A percentile compares a stretch with the other conserved stretches of the same genome.
Evolutionary conservation across 352 stramenopile genomes (phyloP).

Genomic region (Peronospora farinosa): DNA sequence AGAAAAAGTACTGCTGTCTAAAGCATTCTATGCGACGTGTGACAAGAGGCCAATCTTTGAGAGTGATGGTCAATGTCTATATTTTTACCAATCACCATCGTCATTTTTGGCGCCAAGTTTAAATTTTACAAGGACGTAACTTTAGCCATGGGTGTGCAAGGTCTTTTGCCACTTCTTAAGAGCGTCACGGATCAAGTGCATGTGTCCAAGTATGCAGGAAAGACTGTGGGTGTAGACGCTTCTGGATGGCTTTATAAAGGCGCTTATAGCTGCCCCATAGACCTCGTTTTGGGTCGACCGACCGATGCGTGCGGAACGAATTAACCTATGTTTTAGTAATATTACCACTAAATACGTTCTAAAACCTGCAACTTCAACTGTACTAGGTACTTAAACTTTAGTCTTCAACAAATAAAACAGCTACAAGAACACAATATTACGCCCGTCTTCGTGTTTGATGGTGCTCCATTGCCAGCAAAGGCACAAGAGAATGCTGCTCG

Average conservation of each 20-base stretch:
- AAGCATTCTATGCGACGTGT: too few species aligned
- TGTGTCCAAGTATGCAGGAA: constrained; percentile 70
- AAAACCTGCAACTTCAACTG: constrained; percentile 23
- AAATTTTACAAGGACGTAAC: constrained; percentile 10
- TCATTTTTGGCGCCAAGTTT: constrained; percentile 18
- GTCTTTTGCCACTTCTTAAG: constrained; percentile 57
- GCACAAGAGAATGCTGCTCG: constrained; percentile 42
- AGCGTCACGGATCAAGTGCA: constrained; percentile 70
- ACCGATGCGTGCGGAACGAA: constrained; percentile 46
- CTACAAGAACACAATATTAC: constrained; percentile 79
- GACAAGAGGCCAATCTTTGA: too few species aligned
- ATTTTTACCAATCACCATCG: constrained; percentile 7
- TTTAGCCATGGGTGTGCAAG: constrained; percentile 59
- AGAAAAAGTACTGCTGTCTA: too few species aligned
- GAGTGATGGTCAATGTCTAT: background rate
- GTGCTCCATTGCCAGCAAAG: constrained; percentile 87
- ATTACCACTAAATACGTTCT: constrained; percentile 12
- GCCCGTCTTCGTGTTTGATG: constrained; percentile 91
- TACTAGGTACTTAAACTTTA: constrained; percentile 77
- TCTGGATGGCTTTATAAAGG: constrained; percentile 87
- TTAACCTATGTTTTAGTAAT: constrained; percentile 22
- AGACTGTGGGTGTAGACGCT: constrained; percentile 66
- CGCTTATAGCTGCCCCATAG: constrained; percentile 78
- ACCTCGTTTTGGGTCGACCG: constrained; percentile 63
- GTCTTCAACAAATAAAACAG: constrained; percentile 83